Evolutionary conservation across 495 filamentous ascomycete species (phyloP), one percentile per base, ranked within the genome.

Genomic region (Cercophora samala): DNA sequence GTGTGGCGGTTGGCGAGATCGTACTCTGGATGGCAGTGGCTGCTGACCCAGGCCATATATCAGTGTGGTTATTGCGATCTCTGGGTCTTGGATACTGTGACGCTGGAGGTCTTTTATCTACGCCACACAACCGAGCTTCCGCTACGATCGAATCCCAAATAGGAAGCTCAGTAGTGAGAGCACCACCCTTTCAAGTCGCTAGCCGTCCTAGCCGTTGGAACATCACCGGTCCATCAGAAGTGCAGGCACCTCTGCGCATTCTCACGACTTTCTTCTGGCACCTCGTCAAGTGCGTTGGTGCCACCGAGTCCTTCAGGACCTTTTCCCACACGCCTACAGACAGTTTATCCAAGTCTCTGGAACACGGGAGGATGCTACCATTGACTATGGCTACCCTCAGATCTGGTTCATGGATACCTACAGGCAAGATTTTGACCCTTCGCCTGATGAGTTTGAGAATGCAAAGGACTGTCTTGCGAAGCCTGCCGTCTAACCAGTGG

Each of bases 61-160:
- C 67, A 66, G 42, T n/a, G 23, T 56, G 42, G 22, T 62, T 67
- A 67, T 67, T 54, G 42, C 67, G 51, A 42, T 58, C 42, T 54
- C 8, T 54, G 63, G 22, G 21, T 29, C 19, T 56, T 60, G 62
- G 61, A 71, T 69, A 60, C 67, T 69, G 66, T 53, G 52, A 69
- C 66, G 25, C 61, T 69, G 64, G 54, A 23, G 32, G 22, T 24
- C 32, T 65, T 66, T 58, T 62, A 64, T 61, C 63, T 54, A 26
- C 52, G 62, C 62, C 62, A 55, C 51, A 56, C 23, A 18, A 46
- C 52, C 23, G 23, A 55, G 29, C 60, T 29, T 62, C 25, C 60
- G 60, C n/a, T 29, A 42, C 46, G 25, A 46, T 19, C 15, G 21
- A 62, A 29, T 21, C 60, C 29, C 26, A 62, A 62, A 62, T 13